Evolutionary conservation across 2,329 filamentous ascomycete genomes (phyloP).

Genomic region (Ilyonectria robusta): DNA sequence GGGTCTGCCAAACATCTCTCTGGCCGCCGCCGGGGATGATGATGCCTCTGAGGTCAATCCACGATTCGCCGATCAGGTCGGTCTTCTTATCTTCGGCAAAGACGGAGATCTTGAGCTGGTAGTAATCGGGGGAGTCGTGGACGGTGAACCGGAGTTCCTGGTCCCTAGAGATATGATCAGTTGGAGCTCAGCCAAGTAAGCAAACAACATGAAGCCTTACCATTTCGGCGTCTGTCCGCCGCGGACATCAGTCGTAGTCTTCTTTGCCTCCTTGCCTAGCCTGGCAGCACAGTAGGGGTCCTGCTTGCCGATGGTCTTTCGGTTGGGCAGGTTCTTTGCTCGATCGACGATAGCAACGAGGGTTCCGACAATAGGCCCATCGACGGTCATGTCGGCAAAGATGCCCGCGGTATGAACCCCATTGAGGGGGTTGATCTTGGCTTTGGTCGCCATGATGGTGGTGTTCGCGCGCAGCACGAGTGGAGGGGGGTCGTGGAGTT

Average conservation of each 20-base stretch:
- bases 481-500: conserved; percentile 14
- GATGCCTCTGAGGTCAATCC: conserved; percentile 86
- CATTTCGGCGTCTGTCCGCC: conserved; percentile 97
- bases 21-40: conserved; percentile 91
- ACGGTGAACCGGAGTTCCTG: conserved; percentile 97
- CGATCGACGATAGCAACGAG: conserved; percentile 93
- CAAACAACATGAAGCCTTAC: conserved; percentile 63
- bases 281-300: conserved; percentile 96
- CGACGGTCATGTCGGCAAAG: conserved; percentile 92
- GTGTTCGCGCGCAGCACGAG: conserved; percentile 24
- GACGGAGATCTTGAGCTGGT: conserved; percentile 92
- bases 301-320: conserved; percentile 98
- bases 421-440: conserved; percentile 70
- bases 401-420: conserved; percentile 90
- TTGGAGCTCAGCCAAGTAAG: conserved; percentile 4
- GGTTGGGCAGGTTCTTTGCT: conserved; percentile 96
- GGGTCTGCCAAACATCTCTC: conserved; percentile 90
- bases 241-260: conserved; percentile 93
- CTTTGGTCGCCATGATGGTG: conserved; percentile 65
- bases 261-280: conserved; percentile 96
- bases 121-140: conserved; percentile 96
- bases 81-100: conserved; percentile 99
- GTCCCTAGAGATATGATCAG: conserved; percentile 76
- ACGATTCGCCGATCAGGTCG: conserved; percentile 94
- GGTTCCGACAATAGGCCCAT: conserved; percentile 94